phyloP scores from a whole-genome alignment of 1,284 basidiomycete genomes.

The Anthracocystis walkeri region DNA sequence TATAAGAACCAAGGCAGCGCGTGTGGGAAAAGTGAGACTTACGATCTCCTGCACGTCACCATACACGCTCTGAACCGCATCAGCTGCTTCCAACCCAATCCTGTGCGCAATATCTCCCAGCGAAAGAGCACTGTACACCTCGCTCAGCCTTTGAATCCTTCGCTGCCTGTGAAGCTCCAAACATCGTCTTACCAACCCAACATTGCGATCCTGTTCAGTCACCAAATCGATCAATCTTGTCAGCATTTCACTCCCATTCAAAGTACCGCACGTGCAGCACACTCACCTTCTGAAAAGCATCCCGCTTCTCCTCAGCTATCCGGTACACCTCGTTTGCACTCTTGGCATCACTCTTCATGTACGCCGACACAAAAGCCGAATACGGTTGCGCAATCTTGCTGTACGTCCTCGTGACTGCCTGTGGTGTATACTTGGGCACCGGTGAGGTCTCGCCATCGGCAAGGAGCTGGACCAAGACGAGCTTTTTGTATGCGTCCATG shows the following conservation, averaged over 20 bases:
- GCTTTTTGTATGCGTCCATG: conserved; percentile 85
- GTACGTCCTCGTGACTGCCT: conserved; percentile 26
- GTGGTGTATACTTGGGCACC: conserved; percentile 33
- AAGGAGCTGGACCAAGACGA: conserved; percentile 80
- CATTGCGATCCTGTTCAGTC: conserved; percentile 75
- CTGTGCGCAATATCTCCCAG: conserved; percentile 77
- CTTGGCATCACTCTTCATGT: conserved; percentile 22
- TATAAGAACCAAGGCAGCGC: too few species aligned
- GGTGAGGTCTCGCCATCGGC: conserved; percentile 74
- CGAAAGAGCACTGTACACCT: conserved; percentile 81
- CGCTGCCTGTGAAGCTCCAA: conserved; percentile 78
- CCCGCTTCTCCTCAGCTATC: conserved; percentile 25
- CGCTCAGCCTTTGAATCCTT: conserved; percentile 80
- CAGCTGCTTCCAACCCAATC: conserved; percentile 73
- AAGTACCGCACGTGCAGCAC: not conserved
- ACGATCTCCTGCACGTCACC: conserved; percentile 80
- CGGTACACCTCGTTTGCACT: conserved; percentile 11
- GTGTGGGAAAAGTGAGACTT: conserved; percentile 43
- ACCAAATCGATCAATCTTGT: conserved; percentile 57
- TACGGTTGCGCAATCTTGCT: conserved; percentile 36
- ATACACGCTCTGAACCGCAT: conserved; percentile 73
- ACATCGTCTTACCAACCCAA: conserved; percentile 78
- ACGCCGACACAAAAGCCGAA: conserved; percentile 22
- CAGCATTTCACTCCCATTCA: not conserved
- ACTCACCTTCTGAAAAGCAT: conserved; percentile 23